Evolutionary conservation across 2,329 filamentous ascomycete species (phyloP), one percentile per base, ranked within the genome.

Genomic region (Elsinoe australis): DNA sequence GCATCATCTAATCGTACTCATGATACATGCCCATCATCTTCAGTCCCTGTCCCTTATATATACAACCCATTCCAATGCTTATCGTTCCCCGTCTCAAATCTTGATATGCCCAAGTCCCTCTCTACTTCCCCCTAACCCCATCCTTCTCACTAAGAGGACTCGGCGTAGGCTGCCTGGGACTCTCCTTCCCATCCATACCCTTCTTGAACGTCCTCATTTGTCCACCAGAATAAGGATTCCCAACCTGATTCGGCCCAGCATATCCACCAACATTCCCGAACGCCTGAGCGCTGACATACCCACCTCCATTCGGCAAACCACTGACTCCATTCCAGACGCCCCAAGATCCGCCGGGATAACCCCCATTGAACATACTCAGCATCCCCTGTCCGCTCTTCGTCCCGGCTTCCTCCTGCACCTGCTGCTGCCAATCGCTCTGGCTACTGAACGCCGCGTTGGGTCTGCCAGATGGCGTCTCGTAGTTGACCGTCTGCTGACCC

Each of bases 141-240:
- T 35, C 47, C 49, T 38, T 39, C 32, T 53, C 51, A 15, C 51
- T 53, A 44, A 64, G 47, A 17, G 63, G 63, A 45, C 59, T 64
- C 7, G 56, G 56, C 15, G 57, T 63, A 2, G 59, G 60, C 21
- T 57, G 59, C 50, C 61, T 56, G 14, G 59, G 60, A 35, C 59
- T 64, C 41, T 59, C 54, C 55, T 41, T 41, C 12, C 36, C 36
- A 28, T 41, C 36, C 36, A 26, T 21, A 10, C 21, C 17, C 7
- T 26, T 22, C 8, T 21, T 18, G 14, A 41, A 41, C 3, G 36
- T 26, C 3, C 36, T 10, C 19, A n/a, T n/a, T n/a, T n/a, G n/a
- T n/a, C n/a, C n/a, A n/a, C n/a, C n/a, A n/a, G n/a, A n/a, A n/a
- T n/a, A n/a, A n/a, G n/a, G n/a, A n/a, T n/a, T n/a, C n/a, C n/a